These are phyloP conservation scores for Eimeria necatrix DNA, from an alignment of 169 alveolate genomes.

Conservation along the genomic window DNA sequence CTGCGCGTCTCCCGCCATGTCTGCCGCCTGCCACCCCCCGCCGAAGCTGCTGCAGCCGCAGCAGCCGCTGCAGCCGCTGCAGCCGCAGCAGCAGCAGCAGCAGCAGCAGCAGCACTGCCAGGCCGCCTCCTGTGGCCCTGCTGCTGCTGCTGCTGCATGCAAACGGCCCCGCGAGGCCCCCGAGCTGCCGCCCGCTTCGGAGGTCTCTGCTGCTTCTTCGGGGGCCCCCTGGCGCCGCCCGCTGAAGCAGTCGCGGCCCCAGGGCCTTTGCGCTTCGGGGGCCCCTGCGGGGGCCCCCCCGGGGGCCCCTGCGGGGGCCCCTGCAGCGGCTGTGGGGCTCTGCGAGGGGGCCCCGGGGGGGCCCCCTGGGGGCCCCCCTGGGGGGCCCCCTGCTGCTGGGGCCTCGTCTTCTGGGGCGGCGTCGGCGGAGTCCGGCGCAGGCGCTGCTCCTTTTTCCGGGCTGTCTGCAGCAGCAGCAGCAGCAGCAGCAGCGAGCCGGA, in stretches of 20 bases:
- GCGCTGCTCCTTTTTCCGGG: background rate
- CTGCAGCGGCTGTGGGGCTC: too few species aligned
- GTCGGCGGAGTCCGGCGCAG: too few species aligned
- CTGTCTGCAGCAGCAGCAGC: slow-evolving; percentile 20
- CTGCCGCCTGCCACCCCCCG: background rate
- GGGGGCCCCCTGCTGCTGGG: too few species aligned
- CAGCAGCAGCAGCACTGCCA: background rate
- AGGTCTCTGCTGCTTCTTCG: background rate
- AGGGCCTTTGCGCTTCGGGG: too few species aligned
- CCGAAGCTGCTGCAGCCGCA: background rate
- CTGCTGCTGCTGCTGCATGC: slow-evolving; percentile 9
- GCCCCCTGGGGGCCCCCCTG: too few species aligned
- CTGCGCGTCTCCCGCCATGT: background rate
- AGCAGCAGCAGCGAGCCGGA: slow-evolving; percentile 12
- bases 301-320: too few species aligned
- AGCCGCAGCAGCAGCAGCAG: background rate
- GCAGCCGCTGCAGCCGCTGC: background rate
- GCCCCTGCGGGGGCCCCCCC: too few species aligned
- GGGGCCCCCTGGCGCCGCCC: background rate
- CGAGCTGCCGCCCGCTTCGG: background rate
- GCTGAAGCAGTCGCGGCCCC: slow-evolving; percentile 6
- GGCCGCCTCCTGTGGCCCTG: background rate
- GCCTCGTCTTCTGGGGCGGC: too few species aligned
- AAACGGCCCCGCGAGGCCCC: background rate
- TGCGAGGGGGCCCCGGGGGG: too few species aligned